Evolutionary conservation across 2,329 filamentous ascomycete species (phyloP).

Genomic region (Sporothrix pallida): DNA sequence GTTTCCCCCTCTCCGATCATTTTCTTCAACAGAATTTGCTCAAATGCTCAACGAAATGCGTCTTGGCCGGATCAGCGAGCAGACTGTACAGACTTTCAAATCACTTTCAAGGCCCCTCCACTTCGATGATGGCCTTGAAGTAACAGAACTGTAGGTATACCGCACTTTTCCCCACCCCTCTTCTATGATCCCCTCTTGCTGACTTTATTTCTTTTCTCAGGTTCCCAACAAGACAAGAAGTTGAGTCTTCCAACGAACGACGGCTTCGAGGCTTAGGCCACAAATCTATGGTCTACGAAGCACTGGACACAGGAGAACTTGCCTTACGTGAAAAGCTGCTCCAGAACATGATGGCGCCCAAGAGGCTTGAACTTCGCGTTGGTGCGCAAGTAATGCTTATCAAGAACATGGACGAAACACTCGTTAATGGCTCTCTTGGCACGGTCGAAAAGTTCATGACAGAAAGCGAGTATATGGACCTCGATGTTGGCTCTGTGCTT

Average conservation of each 20-base stretch:
- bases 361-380: slow-evolving; percentile 78
- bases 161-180: background rate
- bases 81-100: slow-evolving; percentile 78
- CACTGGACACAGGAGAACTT: slow-evolving; percentile 76
- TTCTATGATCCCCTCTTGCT: background rate
- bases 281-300: slow-evolving; percentile 66
- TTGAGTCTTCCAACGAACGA: slow-evolving; percentile 81
- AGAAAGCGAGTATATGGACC: slow-evolving; percentile 49
- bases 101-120: slow-evolving; percentile 71
- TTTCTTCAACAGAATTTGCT: slow-evolving; percentile 68
- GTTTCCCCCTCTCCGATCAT: too few species aligned
- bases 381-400: slow-evolving; percentile 99
- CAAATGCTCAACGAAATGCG: slow-evolving; percentile 98
- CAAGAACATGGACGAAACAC: slow-evolving; percentile 92
- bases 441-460: slow-evolving; percentile 80
- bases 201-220: slow-evolving; percentile 42
- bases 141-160: slow-evolving; percentile 83
- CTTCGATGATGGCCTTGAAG: slow-evolving; percentile 75
- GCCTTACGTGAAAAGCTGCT: slow-evolving; percentile 76
- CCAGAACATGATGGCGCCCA: slow-evolving; percentile 91
- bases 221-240: slow-evolving; percentile 88
- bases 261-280: slow-evolving; percentile 77
- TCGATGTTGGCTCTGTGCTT: slow-evolving; percentile 25
- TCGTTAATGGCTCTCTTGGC: slow-evolving; percentile 94
- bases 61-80: slow-evolving; percentile 77